Evolutionary conservation across 179 eudicot genomes (phyloP).

Genomic region (Patellifolia procumbens): DNA sequence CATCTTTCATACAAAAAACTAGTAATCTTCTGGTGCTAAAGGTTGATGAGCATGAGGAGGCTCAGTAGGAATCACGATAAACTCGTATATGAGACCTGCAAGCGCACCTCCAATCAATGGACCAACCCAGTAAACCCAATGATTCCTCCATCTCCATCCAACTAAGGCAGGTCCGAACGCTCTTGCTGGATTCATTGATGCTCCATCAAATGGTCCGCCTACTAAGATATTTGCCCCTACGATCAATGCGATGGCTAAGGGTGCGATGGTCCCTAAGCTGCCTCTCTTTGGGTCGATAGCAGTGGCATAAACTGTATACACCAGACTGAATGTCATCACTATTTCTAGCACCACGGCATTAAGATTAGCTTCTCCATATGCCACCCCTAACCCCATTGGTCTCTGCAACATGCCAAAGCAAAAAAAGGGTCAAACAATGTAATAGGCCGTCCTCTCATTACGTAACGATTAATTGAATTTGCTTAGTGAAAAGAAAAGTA

Average conservation of each 20-base stretch:
- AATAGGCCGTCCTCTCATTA: too few relatives aligned
- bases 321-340: constrained; percentile 67
- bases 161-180: constrained; percentile 86
- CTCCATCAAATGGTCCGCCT: constrained; percentile 88
- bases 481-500: too few relatives aligned
- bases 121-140: constrained; percentile 90
- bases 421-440: too few relatives aligned
- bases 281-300: constrained; percentile 86
- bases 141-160: constrained; percentile 82
- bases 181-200: constrained; percentile 87
- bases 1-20: constrained; percentile 9
- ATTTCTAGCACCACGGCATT: constrained; percentile 68
- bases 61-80: constrained; percentile 54
- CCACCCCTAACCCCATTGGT: constrained; percentile 65
- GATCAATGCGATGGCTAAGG: constrained; percentile 65
- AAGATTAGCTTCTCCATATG: constrained; percentile 59
- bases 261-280: constrained; percentile 72
- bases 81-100: constrained; percentile 68
- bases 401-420: constrained; percentile 41
- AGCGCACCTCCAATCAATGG: constrained; percentile 74
- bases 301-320: constrained; percentile 66
- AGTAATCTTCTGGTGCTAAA: constrained; percentile 87
- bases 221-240: constrained; percentile 78
- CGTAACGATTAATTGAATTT: too few relatives aligned
- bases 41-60: constrained; percentile 62